Conservation (phyloP, 805 yeast species). For the Hanseniaspora hatyaiensis region DNA sequence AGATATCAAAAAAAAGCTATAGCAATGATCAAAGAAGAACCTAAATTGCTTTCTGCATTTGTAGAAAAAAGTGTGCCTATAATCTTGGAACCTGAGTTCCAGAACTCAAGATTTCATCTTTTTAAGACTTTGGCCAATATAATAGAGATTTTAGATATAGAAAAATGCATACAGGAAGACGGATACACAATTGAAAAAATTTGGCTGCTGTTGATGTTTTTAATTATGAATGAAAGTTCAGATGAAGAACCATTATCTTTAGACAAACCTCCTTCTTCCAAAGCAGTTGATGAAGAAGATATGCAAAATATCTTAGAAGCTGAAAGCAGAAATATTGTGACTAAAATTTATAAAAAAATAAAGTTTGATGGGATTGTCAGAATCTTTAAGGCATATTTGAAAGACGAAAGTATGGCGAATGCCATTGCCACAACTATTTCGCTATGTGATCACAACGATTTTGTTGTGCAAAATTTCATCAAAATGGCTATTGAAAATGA, state of each 20-base stretch:
- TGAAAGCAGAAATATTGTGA: background rate
- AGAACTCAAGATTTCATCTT: slow-evolving; percentile 3
- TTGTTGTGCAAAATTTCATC: background rate
- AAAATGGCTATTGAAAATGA: background rate
- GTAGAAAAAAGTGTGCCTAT: background rate
- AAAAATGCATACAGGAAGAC: background rate
- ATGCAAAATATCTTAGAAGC: background rate
- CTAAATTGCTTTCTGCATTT: background rate
- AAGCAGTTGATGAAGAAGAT: background rate
- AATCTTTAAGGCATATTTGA: background rate
- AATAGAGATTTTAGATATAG: background rate
- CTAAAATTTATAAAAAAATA: background rate
- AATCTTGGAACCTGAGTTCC: slow-evolving; percentile 3
- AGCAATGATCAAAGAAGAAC: background rate
- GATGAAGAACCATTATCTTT: too few relatives aligned
- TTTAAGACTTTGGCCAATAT: slow-evolving; percentile 6
- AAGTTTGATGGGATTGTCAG: background rate
- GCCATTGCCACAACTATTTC: slow-evolving; percentile 8
- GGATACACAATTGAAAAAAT: background rate
- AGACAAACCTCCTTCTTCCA: too few relatives aligned
- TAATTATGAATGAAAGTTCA: background rate
- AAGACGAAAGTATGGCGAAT: slow-evolving; percentile 3
- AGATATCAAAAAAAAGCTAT: background rate
- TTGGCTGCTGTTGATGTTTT: background rate
- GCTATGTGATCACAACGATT: slow-evolving; percentile 1